Percentiles rank a stretch among this genome's conserved stretches.
phyloP scores from a whole-genome alignment of 768 basidiomycete species.

The Cystobasidium tubakii region DNA sequence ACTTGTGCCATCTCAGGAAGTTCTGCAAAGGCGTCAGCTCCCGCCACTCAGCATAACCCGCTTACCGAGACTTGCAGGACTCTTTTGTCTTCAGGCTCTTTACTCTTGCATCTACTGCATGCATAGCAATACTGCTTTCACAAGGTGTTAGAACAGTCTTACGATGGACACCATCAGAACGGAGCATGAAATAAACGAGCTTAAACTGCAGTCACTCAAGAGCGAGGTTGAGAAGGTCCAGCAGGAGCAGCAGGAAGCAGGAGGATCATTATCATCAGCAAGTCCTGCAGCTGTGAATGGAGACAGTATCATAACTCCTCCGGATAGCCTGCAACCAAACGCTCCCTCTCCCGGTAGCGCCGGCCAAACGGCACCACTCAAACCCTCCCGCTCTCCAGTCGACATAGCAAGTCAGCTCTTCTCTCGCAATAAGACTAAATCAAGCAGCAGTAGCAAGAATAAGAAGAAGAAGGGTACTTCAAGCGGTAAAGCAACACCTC shows the following conservation, averaged over 20 bases:
- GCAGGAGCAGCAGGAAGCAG: not conserved
- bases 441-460: not conserved
- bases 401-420: constrained; percentile 13
- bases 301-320: too few species aligned
- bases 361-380: not conserved
- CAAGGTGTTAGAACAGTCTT: too few species aligned
- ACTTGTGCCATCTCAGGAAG: too few species aligned
- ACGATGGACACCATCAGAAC: not conserved
- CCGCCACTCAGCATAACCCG: too few species aligned
- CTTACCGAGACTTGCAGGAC: too few species aligned
- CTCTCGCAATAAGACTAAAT: constrained; percentile 12
- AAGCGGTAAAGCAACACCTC: not conserved
- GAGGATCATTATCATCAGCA: not conserved
- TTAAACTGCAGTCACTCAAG: not conserved
- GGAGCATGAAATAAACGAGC: not conserved
- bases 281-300: not conserved
- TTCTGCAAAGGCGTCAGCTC: too few species aligned
- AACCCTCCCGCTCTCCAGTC: constrained; percentile 13
- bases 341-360: not conserved
- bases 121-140: too few species aligned
- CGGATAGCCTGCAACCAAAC: not conserved
- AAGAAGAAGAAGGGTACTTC: constrained; percentile 2
- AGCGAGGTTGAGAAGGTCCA: not conserved
- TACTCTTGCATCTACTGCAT: too few species aligned
- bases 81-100: too few species aligned